Evolutionary conservation across 768 basidiomycete species (phyloP).

Genomic region (Galerina marginata): DNA sequence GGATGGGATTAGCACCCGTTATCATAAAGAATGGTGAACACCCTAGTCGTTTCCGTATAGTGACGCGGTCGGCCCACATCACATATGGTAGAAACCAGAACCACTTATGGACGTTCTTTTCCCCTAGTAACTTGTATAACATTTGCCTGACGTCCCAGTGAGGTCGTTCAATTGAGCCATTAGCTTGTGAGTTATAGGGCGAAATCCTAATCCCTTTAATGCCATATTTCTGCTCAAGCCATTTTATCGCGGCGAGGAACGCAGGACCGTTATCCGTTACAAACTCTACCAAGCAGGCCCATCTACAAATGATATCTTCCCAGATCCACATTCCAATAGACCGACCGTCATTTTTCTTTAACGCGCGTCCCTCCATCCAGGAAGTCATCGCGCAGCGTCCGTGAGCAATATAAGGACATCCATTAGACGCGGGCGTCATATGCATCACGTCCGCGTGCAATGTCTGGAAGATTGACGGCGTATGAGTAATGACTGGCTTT

Average conservation of each 20-base stretch:
- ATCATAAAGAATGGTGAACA: no score
- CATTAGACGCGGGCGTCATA: slow-evolving; percentile 18
- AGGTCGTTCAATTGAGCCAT: slow-evolving; percentile 22
- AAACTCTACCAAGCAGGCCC: no score
- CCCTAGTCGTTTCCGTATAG: no score
- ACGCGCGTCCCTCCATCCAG: slow-evolving; percentile 28
- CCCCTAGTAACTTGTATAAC: slow-evolving; percentile 14
- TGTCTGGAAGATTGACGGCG: slow-evolving; percentile 9
- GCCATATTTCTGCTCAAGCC: no score
- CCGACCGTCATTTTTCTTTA: slow-evolving; percentile 24
- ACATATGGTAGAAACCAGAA: slow-evolving; percentile 25
- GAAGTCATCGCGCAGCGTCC: slow-evolving; percentile 21
- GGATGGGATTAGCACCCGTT: no score
- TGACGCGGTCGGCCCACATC: slow-evolving; percentile 39
- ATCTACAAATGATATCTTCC: no score
- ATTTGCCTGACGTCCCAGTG: slow-evolving; percentile 25
- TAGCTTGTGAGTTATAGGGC: no score
- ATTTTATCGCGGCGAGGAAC: no score
- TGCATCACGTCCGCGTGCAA: slow-evolving; percentile 10
- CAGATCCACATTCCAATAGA: slow-evolving; percentile 29
- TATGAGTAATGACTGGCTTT: slow-evolving; percentile 22
- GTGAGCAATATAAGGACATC: slow-evolving; percentile 29
- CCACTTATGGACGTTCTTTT: slow-evolving; percentile 9
- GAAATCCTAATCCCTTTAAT: no score
- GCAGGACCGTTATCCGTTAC: no score